Conservation (phyloP, 177 flowering plant genomes). For the Tripterygium wilfordii region DNA sequence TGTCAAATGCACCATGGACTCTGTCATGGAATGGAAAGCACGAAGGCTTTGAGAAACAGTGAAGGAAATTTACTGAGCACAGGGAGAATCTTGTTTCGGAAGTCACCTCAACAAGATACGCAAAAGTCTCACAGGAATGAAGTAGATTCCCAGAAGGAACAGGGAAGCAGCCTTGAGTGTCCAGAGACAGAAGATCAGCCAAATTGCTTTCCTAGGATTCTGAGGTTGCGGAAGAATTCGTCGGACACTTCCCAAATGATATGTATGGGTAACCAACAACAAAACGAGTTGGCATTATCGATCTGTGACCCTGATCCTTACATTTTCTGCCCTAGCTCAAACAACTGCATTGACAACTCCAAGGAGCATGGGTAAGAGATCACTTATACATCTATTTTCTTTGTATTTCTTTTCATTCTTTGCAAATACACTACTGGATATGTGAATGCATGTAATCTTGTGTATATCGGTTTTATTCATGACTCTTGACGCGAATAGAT, state of each 20-base stretch:
- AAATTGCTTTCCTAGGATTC: conserved; percentile 37
- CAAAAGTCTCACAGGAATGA: too few relatives aligned
- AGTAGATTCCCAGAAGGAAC: too few relatives aligned
- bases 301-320: conserved; percentile 27
- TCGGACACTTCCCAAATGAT: conserved; percentile 22
- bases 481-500: too few relatives aligned
- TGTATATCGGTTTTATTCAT: too few relatives aligned
- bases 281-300: conserved; percentile 27
- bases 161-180: too few relatives aligned
- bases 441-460: too few relatives aligned
- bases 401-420: background rate
- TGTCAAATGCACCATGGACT: conserved; percentile 29
- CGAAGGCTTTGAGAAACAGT: conserved; percentile 37
- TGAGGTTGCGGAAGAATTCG: conserved; percentile 27
- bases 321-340: conserved; percentile 22
- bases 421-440: too few relatives aligned
- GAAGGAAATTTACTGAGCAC: conserved; percentile 58
- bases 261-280: conserved; percentile 20
- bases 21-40: conserved; percentile 24
- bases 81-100: conserved; percentile 18
- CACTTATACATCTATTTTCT: too few relatives aligned
- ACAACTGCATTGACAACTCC: conserved; percentile 11
- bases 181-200: too few relatives aligned
- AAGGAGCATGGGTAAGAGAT: conserved; percentile 32
- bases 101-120: too few relatives aligned